Conservation (phyloP, 208 protist genomes). For the Tetramitus jugosus region DNA sequence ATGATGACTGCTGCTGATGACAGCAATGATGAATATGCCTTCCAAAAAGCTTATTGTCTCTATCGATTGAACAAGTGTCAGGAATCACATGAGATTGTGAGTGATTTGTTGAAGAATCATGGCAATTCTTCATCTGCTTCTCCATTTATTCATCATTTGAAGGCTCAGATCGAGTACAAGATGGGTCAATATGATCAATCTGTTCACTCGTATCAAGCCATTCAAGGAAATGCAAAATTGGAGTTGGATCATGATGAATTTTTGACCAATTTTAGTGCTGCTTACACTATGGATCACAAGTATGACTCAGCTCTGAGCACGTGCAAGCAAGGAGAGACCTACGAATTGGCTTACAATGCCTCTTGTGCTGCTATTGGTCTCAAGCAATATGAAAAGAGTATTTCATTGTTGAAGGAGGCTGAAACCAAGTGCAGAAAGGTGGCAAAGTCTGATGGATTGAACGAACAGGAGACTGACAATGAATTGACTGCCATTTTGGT, state of each 20-base stretch:
- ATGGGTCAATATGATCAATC: not conserved
- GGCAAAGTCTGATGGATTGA: not conserved
- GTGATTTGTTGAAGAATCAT: not conserved
- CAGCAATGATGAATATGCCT: not conserved
- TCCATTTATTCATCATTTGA: not conserved
- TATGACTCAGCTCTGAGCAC: not conserved
- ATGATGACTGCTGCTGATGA: too few relatives aligned
- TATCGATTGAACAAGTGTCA: not conserved
- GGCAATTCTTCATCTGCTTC: not conserved
- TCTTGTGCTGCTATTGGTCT: not conserved
- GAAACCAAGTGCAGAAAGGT: too few relatives aligned
- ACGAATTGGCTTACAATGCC: not conserved
- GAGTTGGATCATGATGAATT: not conserved
- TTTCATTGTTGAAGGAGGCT: too few relatives aligned
- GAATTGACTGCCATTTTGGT: not conserved
- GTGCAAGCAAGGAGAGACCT: not conserved
- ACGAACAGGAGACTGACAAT: not conserved
- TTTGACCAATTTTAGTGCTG: not conserved
- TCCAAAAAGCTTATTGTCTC: not conserved
- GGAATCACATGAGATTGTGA: too few relatives aligned
- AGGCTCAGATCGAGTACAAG: not conserved
- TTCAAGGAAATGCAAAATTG: not conserved
- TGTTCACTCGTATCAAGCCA: not conserved
- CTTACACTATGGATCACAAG: not conserved
- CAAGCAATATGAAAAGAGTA: not conserved